Evolutionary conservation across 768 basidiomycete genomes (phyloP).

Genomic region (Suillus hirtellus): DNA sequence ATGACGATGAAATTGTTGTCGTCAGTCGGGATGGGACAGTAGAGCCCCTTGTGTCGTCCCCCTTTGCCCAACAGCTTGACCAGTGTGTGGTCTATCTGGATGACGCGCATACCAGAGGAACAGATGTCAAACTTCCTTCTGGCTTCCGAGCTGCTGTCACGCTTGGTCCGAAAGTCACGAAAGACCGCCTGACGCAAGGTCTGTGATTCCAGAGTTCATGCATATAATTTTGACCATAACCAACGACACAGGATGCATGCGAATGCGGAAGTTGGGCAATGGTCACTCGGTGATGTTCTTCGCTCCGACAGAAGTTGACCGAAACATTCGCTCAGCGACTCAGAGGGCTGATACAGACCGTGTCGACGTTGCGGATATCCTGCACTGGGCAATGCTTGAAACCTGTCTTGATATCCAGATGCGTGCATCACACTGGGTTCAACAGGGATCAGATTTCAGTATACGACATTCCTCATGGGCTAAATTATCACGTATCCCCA

Average conservation of each 20-base stretch:
- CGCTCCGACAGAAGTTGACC: slow-evolving; percentile 43
- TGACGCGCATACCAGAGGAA: slow-evolving; percentile 42
- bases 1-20: slow-evolving; percentile 36
- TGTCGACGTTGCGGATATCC: slow-evolving; percentile 32
- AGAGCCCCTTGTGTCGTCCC: slow-evolving; percentile 33
- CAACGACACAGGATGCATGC: slow-evolving; percentile 46
- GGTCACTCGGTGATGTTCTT: slow-evolving; percentile 52
- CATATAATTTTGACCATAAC: neutral
- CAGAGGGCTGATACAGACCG: slow-evolving; percentile 8
- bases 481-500: slow-evolving; percentile 15
- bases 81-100: slow-evolving; percentile 40
- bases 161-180: slow-evolving; percentile 38
- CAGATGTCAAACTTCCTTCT: slow-evolving; percentile 38
- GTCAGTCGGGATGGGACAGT: slow-evolving; percentile 29
- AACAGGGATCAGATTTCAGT: slow-evolving; percentile 33
- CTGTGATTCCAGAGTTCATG: neutral
- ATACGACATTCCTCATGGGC: slow-evolving; percentile 22
- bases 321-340: slow-evolving; percentile 33
- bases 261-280: slow-evolving; percentile 49
- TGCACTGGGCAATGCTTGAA: slow-evolving; percentile 46
- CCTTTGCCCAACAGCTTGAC: slow-evolving; percentile 35
- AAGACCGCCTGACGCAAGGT: slow-evolving; percentile 40
- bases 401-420: slow-evolving; percentile 45
- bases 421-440: slow-evolving; percentile 42
- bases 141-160: slow-evolving; percentile 39